Evolutionary conservation across 768 basidiomycete genomes (phyloP).

Genomic region (Auriscalpium vulgare): DNA sequence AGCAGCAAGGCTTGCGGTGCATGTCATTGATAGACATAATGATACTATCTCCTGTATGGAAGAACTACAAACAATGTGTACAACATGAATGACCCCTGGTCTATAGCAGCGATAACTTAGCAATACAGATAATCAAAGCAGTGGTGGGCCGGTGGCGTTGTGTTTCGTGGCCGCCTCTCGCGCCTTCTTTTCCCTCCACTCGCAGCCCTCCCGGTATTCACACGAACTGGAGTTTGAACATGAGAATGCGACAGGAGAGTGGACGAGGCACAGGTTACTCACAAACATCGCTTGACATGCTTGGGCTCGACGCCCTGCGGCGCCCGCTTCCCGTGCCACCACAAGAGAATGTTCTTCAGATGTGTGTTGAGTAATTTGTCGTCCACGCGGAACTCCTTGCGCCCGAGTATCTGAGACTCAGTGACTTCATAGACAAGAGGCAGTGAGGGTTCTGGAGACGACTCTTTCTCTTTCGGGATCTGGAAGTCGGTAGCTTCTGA

Average conservation of each 20-base stretch:
- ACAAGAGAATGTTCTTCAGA: slow-evolving; percentile 48
- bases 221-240: slow-evolving; percentile 21
- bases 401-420: slow-evolving; percentile 51
- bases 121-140: background rate
- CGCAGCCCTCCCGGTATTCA: slow-evolving; percentile 35
- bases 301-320: slow-evolving; percentile 63
- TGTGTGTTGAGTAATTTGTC: slow-evolving; percentile 43
- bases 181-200: slow-evolving; percentile 31
- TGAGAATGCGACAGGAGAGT: background rate
- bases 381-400: slow-evolving; percentile 49
- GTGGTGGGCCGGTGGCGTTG: background rate
- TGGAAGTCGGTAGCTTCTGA: background rate
- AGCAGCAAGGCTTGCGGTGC: too few species aligned
- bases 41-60: too few species aligned
- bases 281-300: slow-evolving; percentile 61
- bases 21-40: too few species aligned
- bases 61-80: too few species aligned
- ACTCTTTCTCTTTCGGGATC: background rate
- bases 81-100: too few species aligned
- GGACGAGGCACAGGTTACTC: slow-evolving; percentile 24
- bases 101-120: too few species aligned
- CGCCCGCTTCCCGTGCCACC: slow-evolving; percentile 68
- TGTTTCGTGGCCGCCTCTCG: slow-evolving; percentile 10
- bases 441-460: background rate
- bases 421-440: background rate